These are phyloP conservation scores for Hypoxylon sp. DNA, from an alignment of 2,329 filamentous ascomycete genomes.

Conservation along the genomic window DNA sequence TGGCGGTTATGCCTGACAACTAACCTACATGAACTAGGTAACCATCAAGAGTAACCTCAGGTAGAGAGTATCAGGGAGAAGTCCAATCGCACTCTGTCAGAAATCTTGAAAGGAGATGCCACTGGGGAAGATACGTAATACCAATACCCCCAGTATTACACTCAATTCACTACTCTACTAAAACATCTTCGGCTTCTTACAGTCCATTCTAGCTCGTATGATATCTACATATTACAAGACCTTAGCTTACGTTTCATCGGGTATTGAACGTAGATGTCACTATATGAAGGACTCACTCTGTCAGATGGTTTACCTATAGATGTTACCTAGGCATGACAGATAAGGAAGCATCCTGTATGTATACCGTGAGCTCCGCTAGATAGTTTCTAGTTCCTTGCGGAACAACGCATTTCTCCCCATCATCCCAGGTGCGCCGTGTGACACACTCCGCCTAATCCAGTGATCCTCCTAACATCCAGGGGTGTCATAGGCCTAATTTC, in stretches of 20 bases:
- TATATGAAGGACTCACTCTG: not conserved
- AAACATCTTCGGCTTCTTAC: not conserved
- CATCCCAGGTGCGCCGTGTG: too few relatives aligned
- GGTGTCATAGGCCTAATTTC: not conserved
- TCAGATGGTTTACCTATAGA: too few relatives aligned
- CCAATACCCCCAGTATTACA: not conserved
- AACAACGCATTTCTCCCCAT: too few relatives aligned
- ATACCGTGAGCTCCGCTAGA: too few relatives aligned
- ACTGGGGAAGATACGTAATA: not conserved
- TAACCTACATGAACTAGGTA: not conserved
- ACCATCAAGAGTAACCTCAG: not conserved
- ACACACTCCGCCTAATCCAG: too few relatives aligned
- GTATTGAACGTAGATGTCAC: not conserved
- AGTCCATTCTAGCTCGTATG: not conserved
- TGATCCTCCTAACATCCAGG: not conserved
- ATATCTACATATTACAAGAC: not conserved
- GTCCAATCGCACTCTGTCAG: not conserved
- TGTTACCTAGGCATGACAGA: too few relatives aligned
- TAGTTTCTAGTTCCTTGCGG: too few relatives aligned
- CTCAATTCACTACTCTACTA: not conserved
- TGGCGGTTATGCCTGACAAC: not conserved
- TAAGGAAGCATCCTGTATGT: too few relatives aligned
- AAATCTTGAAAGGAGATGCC: not conserved
- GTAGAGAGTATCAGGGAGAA: not conserved
- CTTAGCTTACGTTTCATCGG: not conserved